A percentile compares a stretch with the other conserved stretches of the same genome.
Evolutionary conservation across 352 stramenopile species (phyloP).

Genomic region (Thraustochytrium aureum): DNA sequence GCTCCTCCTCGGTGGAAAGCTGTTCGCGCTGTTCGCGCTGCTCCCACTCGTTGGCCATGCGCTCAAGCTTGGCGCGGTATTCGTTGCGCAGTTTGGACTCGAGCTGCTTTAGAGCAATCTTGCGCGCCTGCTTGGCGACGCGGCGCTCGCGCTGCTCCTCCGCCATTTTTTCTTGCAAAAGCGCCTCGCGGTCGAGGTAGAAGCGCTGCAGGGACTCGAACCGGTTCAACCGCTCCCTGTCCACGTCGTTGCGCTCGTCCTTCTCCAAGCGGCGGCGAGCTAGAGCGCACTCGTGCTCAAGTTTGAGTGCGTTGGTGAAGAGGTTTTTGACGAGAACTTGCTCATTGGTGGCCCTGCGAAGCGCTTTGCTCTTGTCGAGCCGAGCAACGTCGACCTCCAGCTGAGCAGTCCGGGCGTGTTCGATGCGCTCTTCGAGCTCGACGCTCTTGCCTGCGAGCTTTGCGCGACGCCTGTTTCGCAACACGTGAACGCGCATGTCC

Average conservation of each 20-base stretch:
- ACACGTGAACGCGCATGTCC: background rate
- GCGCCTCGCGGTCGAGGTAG: slow-evolving; percentile 39
- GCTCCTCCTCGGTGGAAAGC: slow-evolving; percentile 26
- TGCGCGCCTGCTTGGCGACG: slow-evolving; percentile 19
- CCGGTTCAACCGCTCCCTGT: slow-evolving; percentile 24
- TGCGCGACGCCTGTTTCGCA: background rate
- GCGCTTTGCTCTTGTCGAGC: background rate
- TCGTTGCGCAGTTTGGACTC: slow-evolving; percentile 12
- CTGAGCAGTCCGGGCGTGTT: background rate
- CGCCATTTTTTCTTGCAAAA: slow-evolving; percentile 7
- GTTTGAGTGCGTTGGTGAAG: slow-evolving; percentile 31
- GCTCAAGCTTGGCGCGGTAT: slow-evolving; percentile 33
- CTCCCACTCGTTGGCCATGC: slow-evolving; percentile 22
- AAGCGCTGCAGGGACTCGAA: slow-evolving; percentile 33
- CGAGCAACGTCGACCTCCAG: background rate
- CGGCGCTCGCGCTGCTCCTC: slow-evolving; percentile 21
- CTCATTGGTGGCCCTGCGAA: slow-evolving; percentile 23
- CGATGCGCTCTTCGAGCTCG: slow-evolving; percentile 3
- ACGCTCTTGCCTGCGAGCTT: background rate
- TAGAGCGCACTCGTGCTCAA: slow-evolving; percentile 32
- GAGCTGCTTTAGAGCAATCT: slow-evolving; percentile 46
- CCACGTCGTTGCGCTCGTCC: slow-evolving; percentile 1
- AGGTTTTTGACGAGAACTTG: slow-evolving; percentile 31
- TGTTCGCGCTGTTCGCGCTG: slow-evolving; percentile 12
- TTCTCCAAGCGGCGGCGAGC: background rate